Percentiles rank a stretch among this genome's conserved stretches.
phyloP scores from a whole-genome alignment of 768 basidiomycete genomes.

The Russula sp. region DNA sequence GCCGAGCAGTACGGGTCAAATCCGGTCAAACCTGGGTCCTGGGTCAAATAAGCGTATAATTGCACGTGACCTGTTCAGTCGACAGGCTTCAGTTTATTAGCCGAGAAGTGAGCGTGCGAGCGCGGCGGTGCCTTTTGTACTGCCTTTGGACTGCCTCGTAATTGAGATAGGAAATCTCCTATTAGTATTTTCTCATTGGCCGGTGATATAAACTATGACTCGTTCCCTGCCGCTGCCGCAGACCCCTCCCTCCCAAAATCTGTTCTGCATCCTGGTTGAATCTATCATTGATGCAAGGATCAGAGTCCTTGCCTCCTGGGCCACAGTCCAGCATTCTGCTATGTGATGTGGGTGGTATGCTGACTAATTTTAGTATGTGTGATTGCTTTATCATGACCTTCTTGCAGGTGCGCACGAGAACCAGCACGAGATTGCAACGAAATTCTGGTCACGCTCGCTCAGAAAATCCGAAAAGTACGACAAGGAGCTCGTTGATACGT shows the following conservation, averaged over 20 bases:
- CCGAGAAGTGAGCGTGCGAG: too few species aligned
- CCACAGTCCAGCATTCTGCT: background rate
- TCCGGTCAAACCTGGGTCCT: too few species aligned
- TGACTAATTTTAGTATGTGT: background rate
- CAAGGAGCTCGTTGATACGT: slow-evolving; percentile 1
- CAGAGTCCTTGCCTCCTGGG: background rate
- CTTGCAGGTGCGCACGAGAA: background rate
- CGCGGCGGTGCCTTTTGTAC: too few species aligned
- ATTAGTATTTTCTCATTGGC: too few species aligned
- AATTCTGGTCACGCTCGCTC: background rate
- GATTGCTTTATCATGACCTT: background rate
- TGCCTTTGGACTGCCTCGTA: too few species aligned
- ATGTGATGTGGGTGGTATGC: background rate
- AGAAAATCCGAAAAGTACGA: background rate
- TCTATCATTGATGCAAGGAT: background rate
- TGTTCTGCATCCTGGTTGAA: background rate
- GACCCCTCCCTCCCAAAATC: background rate
- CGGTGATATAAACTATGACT: too few species aligned
- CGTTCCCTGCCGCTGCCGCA: background rate
- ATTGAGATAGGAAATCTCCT: too few species aligned
- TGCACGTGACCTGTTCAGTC: too few species aligned
- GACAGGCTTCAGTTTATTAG: too few species aligned
- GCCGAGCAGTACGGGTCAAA: too few species aligned
- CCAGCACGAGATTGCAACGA: slow-evolving; percentile 1
- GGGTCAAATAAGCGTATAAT: too few species aligned